Evolutionary conservation across 2,329 filamentous ascomycete species (phyloP).

Genomic region (Pseudogymnoascus sp.): DNA sequence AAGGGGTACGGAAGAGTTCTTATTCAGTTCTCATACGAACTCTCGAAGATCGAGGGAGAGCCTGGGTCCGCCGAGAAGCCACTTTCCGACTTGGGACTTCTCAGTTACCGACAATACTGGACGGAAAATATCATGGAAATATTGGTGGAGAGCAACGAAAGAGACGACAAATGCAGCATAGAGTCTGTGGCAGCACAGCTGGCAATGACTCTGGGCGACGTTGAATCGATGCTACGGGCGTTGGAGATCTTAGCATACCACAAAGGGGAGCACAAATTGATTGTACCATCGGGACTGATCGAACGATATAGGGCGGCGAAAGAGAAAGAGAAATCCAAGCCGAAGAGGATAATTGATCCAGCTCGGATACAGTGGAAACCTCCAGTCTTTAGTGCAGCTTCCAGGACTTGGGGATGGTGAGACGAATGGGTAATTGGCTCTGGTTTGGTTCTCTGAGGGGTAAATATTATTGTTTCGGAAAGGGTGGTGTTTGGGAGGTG

Average conservation of each 20-base stretch:
- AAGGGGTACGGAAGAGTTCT: conserved; percentile 89
- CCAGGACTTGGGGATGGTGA: conserved; percentile 93
- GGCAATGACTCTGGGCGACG: conserved; percentile 96
- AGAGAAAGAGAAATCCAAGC: conserved; percentile 74
- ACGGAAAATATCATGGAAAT: conserved; percentile 88
- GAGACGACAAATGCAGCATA: conserved; percentile 69
- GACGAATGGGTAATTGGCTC: background rate
- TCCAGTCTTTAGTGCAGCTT: conserved; percentile 84
- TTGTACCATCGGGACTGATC: conserved; percentile 78
- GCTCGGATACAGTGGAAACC: conserved; percentile 88
- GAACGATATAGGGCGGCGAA: conserved; percentile 56
- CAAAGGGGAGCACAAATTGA: conserved; percentile 94
- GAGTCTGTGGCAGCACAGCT: conserved; percentile 73
- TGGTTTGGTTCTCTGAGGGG: background rate
- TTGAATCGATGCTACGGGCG: conserved; percentile 89
- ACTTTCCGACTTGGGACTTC: conserved; percentile 81
- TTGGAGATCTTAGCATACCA: conserved; percentile 94
- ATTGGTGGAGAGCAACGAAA: conserved; percentile 65
- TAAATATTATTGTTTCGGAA: background rate
- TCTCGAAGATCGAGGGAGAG: conserved; percentile 91
- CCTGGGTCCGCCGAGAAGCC: conserved; percentile 96
- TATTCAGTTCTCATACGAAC: conserved; percentile 96
- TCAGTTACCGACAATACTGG: conserved; percentile 97
- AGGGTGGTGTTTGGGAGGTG: background rate
- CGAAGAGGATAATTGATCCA: conserved; percentile 69